phyloP scores from a whole-genome alignment of 495 filamentous ascomycete species.

The Neurospora sublineolata region DNA sequence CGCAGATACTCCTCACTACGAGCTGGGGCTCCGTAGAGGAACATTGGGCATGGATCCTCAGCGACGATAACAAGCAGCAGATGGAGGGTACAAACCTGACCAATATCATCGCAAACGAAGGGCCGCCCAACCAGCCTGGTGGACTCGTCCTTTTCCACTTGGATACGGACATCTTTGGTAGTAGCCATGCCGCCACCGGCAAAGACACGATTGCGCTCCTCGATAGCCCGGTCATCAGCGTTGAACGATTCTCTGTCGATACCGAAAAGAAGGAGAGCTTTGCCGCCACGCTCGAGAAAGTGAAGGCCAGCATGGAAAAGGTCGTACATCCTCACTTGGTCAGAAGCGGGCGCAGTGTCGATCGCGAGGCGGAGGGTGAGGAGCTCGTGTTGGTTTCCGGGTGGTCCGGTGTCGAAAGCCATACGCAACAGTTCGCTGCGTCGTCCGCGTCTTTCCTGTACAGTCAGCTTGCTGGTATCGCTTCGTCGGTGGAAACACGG shows the following conservation, averaged over 20 bases:
- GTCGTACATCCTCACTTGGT: constrained; percentile 29
- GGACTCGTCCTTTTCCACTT: constrained; percentile 30
- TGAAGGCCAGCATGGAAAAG: constrained; percentile 27
- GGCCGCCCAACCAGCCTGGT: constrained; percentile 16
- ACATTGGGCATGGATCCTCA: constrained; percentile 39
- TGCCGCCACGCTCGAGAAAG: constrained; percentile 26
- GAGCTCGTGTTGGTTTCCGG: constrained; percentile 44
- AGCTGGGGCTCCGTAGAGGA: constrained; percentile 38
- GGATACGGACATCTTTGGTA: constrained; percentile 25
- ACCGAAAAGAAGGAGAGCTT: constrained; percentile 30
- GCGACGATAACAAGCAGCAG: constrained; percentile 19
- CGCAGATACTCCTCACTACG: constrained; percentile 36
- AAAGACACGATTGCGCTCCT: constrained; percentile 17
- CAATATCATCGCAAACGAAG: constrained; percentile 15
- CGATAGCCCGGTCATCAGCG: constrained; percentile 31
- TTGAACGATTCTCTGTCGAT: constrained; percentile 34
- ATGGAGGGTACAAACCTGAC: constrained; percentile 9
- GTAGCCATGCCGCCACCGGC: constrained; percentile 2
- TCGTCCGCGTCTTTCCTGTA: constrained; percentile 29
- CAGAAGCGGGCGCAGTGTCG: constrained; percentile 35
- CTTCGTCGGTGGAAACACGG: constrained; percentile 32
- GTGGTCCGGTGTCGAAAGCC: constrained; percentile 37
- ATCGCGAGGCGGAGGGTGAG: constrained; percentile 31
- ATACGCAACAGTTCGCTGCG: constrained; percentile 27
- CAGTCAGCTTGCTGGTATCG: constrained; percentile 14